phyloP scores from a whole-genome alignment of 768 basidiomycete species.

The Termitomyces sp. region DNA sequence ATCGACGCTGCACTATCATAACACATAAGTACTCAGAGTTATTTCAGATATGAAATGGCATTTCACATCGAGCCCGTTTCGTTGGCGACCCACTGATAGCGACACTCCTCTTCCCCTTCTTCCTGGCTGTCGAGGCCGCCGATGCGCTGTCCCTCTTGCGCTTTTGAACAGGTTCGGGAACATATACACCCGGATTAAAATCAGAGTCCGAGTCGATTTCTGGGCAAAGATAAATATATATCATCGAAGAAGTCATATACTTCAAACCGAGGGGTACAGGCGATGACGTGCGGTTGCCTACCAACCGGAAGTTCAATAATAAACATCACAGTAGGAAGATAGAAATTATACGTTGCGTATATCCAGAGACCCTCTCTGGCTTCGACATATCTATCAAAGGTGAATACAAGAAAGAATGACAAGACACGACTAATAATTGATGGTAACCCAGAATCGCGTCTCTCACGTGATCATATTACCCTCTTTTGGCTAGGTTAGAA shows the following conservation, averaged over 20 bases:
- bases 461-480: conserved; percentile 12
- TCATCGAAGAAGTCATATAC: neutral
- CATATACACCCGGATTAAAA: conserved; percentile 40
- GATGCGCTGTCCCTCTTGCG: conserved; percentile 20
- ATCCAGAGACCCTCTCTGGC: conserved; percentile 34
- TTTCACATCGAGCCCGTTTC: conserved; percentile 9
- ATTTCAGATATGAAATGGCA: neutral
- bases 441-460: conserved; percentile 13
- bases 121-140: conserved; percentile 14
- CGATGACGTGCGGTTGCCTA: conserved; percentile 32
- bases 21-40: neutral
- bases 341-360: conserved; percentile 25
- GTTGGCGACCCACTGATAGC: neutral
- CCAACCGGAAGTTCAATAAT: neutral
- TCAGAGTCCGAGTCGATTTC: conserved; percentile 50
- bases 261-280: conserved; percentile 34
- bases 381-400: conserved; percentile 23
- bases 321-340: neutral
- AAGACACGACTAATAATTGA: conserved; percentile 10
- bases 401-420: neutral
- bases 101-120: conserved; percentile 16
- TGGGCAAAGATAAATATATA: conserved; percentile 13
- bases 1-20: conserved; percentile 2
- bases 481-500: neutral
- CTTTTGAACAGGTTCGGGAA: conserved; percentile 28